Conservation (phyloP, 1,139 yeast genomes). For the Blastobotrys buckinghamii region DNA sequence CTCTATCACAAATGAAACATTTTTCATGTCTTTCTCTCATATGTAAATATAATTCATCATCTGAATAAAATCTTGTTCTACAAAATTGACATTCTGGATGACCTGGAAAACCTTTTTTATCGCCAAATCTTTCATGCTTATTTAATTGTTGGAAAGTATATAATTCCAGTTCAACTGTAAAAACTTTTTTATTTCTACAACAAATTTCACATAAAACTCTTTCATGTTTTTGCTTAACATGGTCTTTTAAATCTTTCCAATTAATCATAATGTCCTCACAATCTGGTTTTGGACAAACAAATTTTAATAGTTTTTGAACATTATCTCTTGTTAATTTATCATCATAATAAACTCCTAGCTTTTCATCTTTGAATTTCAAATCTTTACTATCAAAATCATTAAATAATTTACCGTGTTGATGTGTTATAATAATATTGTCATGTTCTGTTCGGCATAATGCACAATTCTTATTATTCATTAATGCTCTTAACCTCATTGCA, state of each 20-base stretch:
- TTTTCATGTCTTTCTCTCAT: conserved; percentile 80
- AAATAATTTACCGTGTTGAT: conserved; percentile 40
- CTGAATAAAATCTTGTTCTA: conserved; percentile 71
- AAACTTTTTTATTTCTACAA: conserved; percentile 66
- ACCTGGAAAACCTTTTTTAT: conserved; percentile 68
- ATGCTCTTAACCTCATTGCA: conserved; percentile 73
- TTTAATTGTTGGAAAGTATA: conserved; percentile 59
- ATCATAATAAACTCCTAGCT: conserved; percentile 33
- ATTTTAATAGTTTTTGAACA: conserved; percentile 48
- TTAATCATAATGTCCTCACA: conserved; percentile 42
- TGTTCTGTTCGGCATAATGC: conserved; percentile 71
- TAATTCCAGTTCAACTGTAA: conserved; percentile 62
- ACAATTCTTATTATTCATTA: conserved; percentile 69
- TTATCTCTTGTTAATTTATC: conserved; percentile 33
- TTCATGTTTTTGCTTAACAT: conserved; percentile 47
- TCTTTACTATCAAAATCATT: conserved; percentile 36
- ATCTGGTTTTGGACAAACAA: conserved; percentile 47
- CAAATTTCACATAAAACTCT: conserved; percentile 70
- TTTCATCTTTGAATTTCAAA: conserved; percentile 30
- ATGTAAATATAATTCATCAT: conserved; percentile 79
- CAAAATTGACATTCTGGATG: conserved; percentile 91
- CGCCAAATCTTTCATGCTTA: conserved; percentile 66
- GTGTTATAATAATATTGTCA: conserved; percentile 53
- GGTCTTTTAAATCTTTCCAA: conserved; percentile 59
- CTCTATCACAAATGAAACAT: conserved; percentile 80